These are phyloP conservation scores for Pyrus betulifolia DNA, from an alignment of 306 rosid genomes.

Conservation along the genomic window DNA sequence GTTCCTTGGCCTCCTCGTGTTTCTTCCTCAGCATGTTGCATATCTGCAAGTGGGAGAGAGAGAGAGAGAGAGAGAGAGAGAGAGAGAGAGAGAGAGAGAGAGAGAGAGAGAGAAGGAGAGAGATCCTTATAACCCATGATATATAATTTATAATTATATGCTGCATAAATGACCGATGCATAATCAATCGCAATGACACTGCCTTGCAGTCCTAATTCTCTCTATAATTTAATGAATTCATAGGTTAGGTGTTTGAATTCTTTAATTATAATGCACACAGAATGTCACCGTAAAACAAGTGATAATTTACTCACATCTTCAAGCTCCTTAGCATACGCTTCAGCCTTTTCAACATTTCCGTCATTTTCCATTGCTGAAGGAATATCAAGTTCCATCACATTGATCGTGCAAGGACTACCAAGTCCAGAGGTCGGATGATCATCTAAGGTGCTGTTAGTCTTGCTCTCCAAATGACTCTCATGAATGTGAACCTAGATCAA, in stretches of 20 bases:
- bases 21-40: conserved; percentile 80
- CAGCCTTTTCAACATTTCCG: conserved; percentile 74
- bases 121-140: not conserved
- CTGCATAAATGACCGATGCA: not conserved
- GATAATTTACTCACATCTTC: conserved; percentile 61
- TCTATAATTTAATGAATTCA: not conserved
- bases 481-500: conserved; percentile 13
- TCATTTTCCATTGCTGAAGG: conserved; percentile 46
- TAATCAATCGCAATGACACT: not conserved
- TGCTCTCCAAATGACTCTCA: conserved; percentile 33
- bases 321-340: conserved; percentile 70
- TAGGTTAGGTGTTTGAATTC: not conserved
- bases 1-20: conserved; percentile 76
- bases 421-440: conserved; percentile 23
- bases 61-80: not conserved
- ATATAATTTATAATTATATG: not conserved
- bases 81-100: too few relatives aligned
- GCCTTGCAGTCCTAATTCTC: not conserved
- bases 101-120: not conserved
- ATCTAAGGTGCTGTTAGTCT: conserved; percentile 16
- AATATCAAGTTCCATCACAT: conserved; percentile 44
- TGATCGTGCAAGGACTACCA: conserved; percentile 33
- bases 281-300: conserved; percentile 1
- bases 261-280: not conserved
- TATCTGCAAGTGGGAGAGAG: conserved; percentile 36